Percentiles rank a stretch among this genome's conserved stretches.
Conservation (phyloP, 2,329 filamentous ascomycete species). For the Teratosphaeria pseudoeucalypti region DNA sequence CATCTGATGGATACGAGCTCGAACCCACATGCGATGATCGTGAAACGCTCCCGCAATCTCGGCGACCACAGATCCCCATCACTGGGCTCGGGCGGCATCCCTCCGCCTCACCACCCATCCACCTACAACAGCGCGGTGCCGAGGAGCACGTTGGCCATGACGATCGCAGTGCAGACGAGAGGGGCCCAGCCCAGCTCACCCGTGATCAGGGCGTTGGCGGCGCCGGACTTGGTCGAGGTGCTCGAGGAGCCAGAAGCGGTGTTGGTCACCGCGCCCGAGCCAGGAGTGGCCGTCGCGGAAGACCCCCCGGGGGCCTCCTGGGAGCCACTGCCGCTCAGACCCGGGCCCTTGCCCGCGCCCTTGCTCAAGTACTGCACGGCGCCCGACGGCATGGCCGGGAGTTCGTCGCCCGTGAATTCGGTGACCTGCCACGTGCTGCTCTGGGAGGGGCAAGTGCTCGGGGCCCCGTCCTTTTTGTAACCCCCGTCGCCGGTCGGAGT, state of each 20-base stretch:
- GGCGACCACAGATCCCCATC: not conserved
- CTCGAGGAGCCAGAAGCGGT: slow-evolving; percentile 22
- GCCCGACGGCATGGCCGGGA: slow-evolving; percentile 47
- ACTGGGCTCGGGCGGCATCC: not conserved
- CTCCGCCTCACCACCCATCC: not conserved
- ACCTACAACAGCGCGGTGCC: not conserved
- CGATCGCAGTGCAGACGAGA: slow-evolving; percentile 40
- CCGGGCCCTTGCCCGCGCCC: slow-evolving; percentile 48
- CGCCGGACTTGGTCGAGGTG: slow-evolving; percentile 28
- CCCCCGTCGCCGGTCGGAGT: slow-evolving; percentile 47
- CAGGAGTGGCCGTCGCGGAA: slow-evolving; percentile 39
- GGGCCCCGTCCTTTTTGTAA: slow-evolving; percentile 44
- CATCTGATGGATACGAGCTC: not conserved
- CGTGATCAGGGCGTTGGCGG: slow-evolving; percentile 34
- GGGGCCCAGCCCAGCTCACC: slow-evolving; percentile 41
- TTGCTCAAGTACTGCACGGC: slow-evolving; percentile 47
- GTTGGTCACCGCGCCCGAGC: slow-evolving; percentile 37
- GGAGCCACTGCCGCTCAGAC: slow-evolving; percentile 46
- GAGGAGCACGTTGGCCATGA: slow-evolving; percentile 16
- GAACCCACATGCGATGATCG: not conserved
- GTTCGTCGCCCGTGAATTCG: slow-evolving; percentile 32
- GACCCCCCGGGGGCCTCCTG: slow-evolving; percentile 45
- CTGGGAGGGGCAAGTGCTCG: slow-evolving; percentile 45
- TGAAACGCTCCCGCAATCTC: not conserved
- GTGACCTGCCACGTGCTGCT: slow-evolving; percentile 48